Evolutionary conservation across 2,329 filamentous ascomycete species (phyloP).

Genomic region (Leptographium wingfieldii): DNA sequence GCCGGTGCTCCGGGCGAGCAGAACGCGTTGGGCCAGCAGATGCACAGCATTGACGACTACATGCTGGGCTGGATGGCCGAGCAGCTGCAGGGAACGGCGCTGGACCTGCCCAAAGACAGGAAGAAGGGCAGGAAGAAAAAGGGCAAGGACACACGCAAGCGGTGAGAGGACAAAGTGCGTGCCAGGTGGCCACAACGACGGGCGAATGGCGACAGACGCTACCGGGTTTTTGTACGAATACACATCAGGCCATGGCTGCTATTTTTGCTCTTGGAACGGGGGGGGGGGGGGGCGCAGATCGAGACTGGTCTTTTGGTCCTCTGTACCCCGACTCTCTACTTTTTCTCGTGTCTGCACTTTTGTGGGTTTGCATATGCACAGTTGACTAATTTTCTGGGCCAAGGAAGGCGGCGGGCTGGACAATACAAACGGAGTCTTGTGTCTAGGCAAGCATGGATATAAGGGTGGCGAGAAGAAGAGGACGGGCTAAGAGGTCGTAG

Average conservation of each 20-base stretch:
- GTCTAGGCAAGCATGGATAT: too few species aligned
- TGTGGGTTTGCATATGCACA: not conserved
- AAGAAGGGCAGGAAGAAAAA: constrained; percentile 49
- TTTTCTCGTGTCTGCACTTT: not conserved
- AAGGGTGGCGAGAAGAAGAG: too few species aligned
- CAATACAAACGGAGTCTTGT: not conserved
- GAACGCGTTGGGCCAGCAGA: constrained; percentile 45
- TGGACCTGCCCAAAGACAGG: constrained; percentile 53
- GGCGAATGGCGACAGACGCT: too few species aligned
- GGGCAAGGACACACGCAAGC: constrained; percentile 44
- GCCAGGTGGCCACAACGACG: not conserved
- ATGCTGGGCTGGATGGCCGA: constrained; percentile 59
- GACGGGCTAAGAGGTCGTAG: not conserved
- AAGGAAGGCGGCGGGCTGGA: not conserved
- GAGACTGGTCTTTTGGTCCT: not conserved
- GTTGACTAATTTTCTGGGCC: not conserved
- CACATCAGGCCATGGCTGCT: not conserved
- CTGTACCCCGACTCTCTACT: not conserved
- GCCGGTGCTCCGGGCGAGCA: constrained; percentile 23
- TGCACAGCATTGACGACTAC: constrained; percentile 60
- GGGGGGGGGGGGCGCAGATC: not conserved
- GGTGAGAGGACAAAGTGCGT: constrained; percentile 15
- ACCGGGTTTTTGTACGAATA: too few species aligned
- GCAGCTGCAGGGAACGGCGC: constrained; percentile 42
- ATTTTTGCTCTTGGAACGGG: not conserved